A percentile compares a stretch with the other conserved stretches of the same genome.
phyloP scores from a whole-genome alignment of 2,329 filamentous ascomycete species.

The Colletotrichum somersetense region DNA sequence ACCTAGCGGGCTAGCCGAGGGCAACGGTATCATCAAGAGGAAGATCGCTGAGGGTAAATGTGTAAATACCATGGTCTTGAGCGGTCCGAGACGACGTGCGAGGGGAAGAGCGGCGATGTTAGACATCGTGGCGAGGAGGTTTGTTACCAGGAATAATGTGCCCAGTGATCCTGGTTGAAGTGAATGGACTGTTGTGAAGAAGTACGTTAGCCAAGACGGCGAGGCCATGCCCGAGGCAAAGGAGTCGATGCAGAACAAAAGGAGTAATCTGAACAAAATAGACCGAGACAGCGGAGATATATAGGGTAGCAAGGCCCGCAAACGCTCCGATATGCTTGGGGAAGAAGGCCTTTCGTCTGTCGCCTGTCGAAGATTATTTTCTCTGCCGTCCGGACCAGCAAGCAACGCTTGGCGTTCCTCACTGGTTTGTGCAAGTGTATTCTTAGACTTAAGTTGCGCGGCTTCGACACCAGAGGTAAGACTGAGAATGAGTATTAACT shows the following conservation, averaged over 20 bases:
- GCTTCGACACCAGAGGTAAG: conserved; percentile 63
- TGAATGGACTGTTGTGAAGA: conserved; percentile 63
- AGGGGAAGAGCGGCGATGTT: conserved; percentile 67
- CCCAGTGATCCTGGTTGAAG: conserved; percentile 65
- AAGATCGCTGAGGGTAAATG: conserved; percentile 78
- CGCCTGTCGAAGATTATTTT: background rate
- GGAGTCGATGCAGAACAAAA: conserved; percentile 40
- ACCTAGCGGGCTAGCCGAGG: conserved; percentile 51
- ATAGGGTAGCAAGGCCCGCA: conserved; percentile 32
- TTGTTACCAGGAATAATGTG: conserved; percentile 67
- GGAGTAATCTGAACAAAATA: conserved; percentile 37
- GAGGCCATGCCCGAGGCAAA: conserved; percentile 76
- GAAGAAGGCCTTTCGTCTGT: conserved; percentile 26
- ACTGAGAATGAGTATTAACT: conserved; percentile 64
- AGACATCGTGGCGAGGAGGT: conserved; percentile 63
- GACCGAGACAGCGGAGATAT: conserved; percentile 38
- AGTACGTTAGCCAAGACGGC: conserved; percentile 70
- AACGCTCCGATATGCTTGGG: conserved; percentile 16
- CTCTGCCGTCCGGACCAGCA: background rate
- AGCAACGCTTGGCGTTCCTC: conserved; percentile 16
- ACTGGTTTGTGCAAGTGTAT: background rate
- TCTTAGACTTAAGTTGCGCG: conserved; percentile 41
- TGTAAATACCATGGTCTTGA: conserved; percentile 83
- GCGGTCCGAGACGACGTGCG: conserved; percentile 69
- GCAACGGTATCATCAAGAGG: conserved; percentile 72